Base-by-base conservation (phyloP, 2,329 filamentous ascomycete species). In the Tolypocladium pustulatum region DNA sequence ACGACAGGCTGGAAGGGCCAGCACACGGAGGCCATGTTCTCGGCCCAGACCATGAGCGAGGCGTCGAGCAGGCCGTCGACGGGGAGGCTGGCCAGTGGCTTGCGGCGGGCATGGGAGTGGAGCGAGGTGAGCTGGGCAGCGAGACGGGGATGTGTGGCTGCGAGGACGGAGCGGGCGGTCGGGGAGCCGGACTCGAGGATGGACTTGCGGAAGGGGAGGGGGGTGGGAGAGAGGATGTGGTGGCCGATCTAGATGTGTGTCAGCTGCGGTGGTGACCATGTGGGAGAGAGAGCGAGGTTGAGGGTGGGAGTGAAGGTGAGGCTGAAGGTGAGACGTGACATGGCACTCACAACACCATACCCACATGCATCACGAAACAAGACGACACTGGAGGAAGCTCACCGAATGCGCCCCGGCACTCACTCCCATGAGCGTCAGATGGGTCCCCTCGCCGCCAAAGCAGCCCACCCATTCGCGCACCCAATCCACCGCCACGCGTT, bases 1-100 rank as follows among this genome's bases (percentile, higher is more conserved):
- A 90, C 81, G 40, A 86, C 82, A 9, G 87, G 87, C 65, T 89
- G 87, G 72, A 89, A 90, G 0, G 88, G 76, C 82, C 82, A 85
- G 34, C 76, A 75, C 10, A 84, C 71, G 9, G 71, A 73, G 4
- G 66, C 62, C n/a, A 70, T 67, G 65, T 79, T 77, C 53, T 68
- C 68, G 12, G 69, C 62, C 72, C 76, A 84, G 36, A 83, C 72
- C 7, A 58, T 51, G 54, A 73, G 68, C 8, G 75, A 76, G 13
- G 81, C 81, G 67, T 70, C 63, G 56, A 77, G 76, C 17, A 90
- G 76, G 27, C 71, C 71, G 1, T 72, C 64, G 60, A 86, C 34
- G 25, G 64, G 81, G 36, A 89, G 69, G 3, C 74, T 68, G 8
- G 76, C 55, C 25, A 83, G 79, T 20, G 56, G 57, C 53, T 12